Base-by-base conservation (phyloP, 2,329 filamentous ascomycete species). In the Fusarium neocosmosporiellum region DNA sequence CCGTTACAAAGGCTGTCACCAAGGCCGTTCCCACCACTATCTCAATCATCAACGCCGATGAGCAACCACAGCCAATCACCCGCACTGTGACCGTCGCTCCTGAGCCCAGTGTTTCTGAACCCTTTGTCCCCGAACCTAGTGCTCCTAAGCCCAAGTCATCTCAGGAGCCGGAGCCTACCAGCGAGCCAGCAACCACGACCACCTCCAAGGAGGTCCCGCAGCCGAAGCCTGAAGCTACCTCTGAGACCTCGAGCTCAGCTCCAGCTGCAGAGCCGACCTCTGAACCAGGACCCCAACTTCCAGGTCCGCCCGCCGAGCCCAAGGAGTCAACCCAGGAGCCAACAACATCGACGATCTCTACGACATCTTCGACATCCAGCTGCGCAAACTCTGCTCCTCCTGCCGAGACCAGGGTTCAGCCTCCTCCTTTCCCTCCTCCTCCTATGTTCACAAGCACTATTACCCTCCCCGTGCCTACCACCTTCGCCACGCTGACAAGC, bases 1-100 rank as follows among this genome's bases (percentile, higher is more conserved):
- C 75, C 5, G 67, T 76, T 22, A 79, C 78, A 33, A 75, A 78
- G n/a, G 64, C 75, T 9, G 66, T 76, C 27, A 79, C 78, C 34
- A 75, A 79, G 22, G 64, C 75, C 8, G 69, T 78, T 31, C 74
- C 79, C 4, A 81, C 75, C 10, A 82, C 79, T 13, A 74, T 83
- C 36, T 79, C 80, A 20, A 63, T 82, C 54, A 75, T 83, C 54
- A 76, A 80, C 59, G 68, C 81, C 37, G 55, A 64, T 8, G 71
- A 71, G 2, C 73, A 74, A n/a, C 46, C 46, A 7, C 41, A 46
- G 1, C 66, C 63, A 27, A 58, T 67, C 29, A 78, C 78, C 13
- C 71, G 75, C 9, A 78, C 78, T 9, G 54, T 81, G 29, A 79
- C 77, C 11, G 78, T 82, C 6, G 78, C 79, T 7, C 72, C 75